Evolutionary conservation across 2,329 filamentous ascomycete genomes (phyloP), one percentile per base, ranked within the genome.

Genomic region (Lachnellula subtilissima): DNA sequence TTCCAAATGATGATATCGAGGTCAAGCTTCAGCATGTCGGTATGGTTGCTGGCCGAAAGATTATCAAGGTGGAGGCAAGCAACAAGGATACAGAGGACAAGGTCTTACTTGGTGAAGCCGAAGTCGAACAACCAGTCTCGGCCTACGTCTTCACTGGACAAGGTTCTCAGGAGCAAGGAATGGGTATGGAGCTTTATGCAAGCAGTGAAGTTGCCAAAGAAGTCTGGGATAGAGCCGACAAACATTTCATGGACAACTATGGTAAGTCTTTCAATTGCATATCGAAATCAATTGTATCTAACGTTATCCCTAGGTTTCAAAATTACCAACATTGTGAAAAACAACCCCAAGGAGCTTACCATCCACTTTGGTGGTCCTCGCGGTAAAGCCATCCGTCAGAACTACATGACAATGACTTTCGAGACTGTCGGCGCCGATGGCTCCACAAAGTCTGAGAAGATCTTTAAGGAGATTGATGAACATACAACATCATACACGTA

Each of bases 371-470:
- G 95, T 77, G 94, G 94, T 49, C 91, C 94, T 60, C 89, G 91
- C 57, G 94, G 94, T 70, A 99, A 97, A 78, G 91, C 91, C 51
- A 99, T 99, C 66, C 91, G 94, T 61, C 88, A 96, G 71, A 99
- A 99, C 76, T 99, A 99, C 80, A 97, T 97, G 88, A 87, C 93
- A 58, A 99, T 99, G 94, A 97, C 93, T 48, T 99, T 97, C 74
- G 94, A 99, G 78, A 95, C 93, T n/a, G 91, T 99, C 52, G 88
- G 88, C 57, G 78, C 89, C 2, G 94, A 99, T 72, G 94, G 94
- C 25, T 84, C 84, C 37, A 91, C 96, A 78, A 97, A 97, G 76
- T 97, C 94, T 0, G 94, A 99, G 80, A 96, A 93, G 76, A 99
- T 99, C 71, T 99, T 99, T 83, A 97, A 99, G 79, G 92, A 96